A percentile compares a stretch with the other conserved stretches of the same genome.
These are phyloP conservation scores for Obelidium mucronatum DNA, from an alignment of 192 early-diverging fungal species.

Conservation along the genomic window DNA sequence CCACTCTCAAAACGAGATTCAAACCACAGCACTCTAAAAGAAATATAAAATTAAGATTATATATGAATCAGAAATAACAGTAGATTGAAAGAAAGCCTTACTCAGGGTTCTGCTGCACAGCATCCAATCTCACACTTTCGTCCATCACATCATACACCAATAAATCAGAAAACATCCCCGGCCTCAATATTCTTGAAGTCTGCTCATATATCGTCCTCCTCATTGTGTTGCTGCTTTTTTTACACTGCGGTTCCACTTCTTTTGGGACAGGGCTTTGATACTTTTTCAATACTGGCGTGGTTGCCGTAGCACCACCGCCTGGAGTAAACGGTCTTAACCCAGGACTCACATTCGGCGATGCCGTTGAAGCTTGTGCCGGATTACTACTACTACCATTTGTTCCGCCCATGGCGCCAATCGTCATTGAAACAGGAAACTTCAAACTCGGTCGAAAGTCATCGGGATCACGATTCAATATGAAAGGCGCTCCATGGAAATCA, in stretches of 20 bases:
- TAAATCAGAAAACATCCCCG: slow-evolving; percentile 26
- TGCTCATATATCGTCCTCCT: slow-evolving; percentile 61
- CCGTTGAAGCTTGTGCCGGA: neutral
- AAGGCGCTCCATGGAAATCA: slow-evolving; percentile 6
- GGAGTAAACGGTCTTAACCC: neutral
- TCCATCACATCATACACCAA: slow-evolving; percentile 62
- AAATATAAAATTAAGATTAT: neutral
- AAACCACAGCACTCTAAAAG: slow-evolving; percentile 47
- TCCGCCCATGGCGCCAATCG: too few relatives aligned
- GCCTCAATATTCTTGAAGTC: slow-evolving; percentile 49
- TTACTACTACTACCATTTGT: too few relatives aligned
- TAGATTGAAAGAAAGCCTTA: slow-evolving; percentile 1
- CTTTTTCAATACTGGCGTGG: neutral
- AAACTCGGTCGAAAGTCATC: slow-evolving; percentile 15
- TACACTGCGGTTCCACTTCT: slow-evolving; percentile 35
- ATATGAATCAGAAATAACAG: neutral
- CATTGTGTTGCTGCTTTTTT: slow-evolving; percentile 26
- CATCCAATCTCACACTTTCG: slow-evolving; percentile 25
- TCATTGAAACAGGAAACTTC: slow-evolving; percentile 1
- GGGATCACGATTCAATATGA: slow-evolving; percentile 27
- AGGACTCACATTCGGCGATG: too few relatives aligned
- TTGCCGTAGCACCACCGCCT: neutral
- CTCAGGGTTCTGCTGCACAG: neutral
- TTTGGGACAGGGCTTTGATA: slow-evolving; percentile 29
- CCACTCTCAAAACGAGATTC: slow-evolving; percentile 65